A percentile compares a stretch with the other conserved stretches of the same genome.
phyloP scores from a whole-genome alignment of 1,284 basidiomycete genomes.

The Athelia psychrophila region DNA sequence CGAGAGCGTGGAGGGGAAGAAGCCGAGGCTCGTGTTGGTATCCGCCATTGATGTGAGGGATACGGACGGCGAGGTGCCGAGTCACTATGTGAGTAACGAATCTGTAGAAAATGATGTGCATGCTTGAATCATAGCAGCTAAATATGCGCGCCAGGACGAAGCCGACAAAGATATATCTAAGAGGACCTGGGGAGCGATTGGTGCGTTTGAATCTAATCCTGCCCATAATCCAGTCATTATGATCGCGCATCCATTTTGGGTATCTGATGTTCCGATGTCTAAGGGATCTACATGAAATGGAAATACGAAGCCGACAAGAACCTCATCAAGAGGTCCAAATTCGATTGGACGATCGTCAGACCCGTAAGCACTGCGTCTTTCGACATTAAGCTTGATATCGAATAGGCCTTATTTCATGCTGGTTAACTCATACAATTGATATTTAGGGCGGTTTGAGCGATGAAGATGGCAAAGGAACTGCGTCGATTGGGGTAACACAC shows the following conservation, averaged over 20 bases:
- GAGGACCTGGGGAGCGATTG: conserved; percentile 39
- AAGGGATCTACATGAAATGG: conserved; percentile 50
- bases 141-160: conserved; percentile 33
- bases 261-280: no score
- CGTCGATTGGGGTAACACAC: conserved; percentile 55
- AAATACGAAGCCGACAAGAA: conserved; percentile 74
- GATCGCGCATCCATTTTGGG: no score
- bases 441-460: conserved; percentile 38
- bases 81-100: conserved; percentile 45
- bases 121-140: not conserved
- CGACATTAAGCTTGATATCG: no score
- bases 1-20: conserved; percentile 44
- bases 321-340: conserved; percentile 51
- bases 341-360: conserved; percentile 72
- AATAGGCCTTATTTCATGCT: no score
- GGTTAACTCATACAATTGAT: no score
- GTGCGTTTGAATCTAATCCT: no score
- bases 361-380: conserved; percentile 38
- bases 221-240: no score
- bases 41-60: conserved; percentile 66
- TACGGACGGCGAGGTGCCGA: conserved; percentile 44
- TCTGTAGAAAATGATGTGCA: not conserved
- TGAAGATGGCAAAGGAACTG: conserved; percentile 50
- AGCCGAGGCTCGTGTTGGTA: conserved; percentile 60
- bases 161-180: conserved; percentile 45